Conservation (phyloP, 805 yeast genomes). For the Lachancea dasiensis region DNA sequence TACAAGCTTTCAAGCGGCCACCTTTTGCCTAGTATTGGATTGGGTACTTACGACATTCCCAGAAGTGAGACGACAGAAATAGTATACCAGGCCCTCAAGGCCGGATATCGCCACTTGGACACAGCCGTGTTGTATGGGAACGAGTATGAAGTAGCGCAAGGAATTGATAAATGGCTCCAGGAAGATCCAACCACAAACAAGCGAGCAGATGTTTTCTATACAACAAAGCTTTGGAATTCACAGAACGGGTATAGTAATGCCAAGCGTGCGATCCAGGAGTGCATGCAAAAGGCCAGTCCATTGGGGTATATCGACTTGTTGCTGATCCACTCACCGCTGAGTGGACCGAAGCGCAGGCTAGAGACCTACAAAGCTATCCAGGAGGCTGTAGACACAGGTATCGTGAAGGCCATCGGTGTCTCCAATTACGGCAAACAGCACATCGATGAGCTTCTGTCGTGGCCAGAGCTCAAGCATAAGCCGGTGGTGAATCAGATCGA, state of each 20-base stretch:
- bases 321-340: conserved; percentile 59
- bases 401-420: conserved; percentile 65
- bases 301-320: conserved; percentile 68
- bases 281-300: conserved; percentile 45
- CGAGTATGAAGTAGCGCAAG: conserved; percentile 56
- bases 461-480: conserved; percentile 47
- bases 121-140: conserved; percentile 64
- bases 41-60: conserved; percentile 48
- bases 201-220: conserved; percentile 51
- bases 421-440: conserved; percentile 64
- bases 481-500: conserved; percentile 83
- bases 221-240: conserved; percentile 70
- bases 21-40: conserved; percentile 49
- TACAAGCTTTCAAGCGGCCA: conserved; percentile 50
- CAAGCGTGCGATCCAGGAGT: conserved; percentile 49
- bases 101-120: conserved; percentile 72
- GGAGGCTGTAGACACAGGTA: conserved; percentile 56
- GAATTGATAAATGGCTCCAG: conserved; percentile 46
- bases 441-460: conserved; percentile 51
- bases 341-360: conserved; percentile 42
- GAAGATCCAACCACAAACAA: conserved; percentile 40
- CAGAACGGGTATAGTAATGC: conserved; percentile 57
- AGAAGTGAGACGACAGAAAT: conserved; percentile 35
- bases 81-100: conserved; percentile 51
- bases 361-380: conserved; percentile 71